Evolutionary conservation across 2,329 filamentous ascomycete species (phyloP).

Genomic region (Cadophora sp.): DNA sequence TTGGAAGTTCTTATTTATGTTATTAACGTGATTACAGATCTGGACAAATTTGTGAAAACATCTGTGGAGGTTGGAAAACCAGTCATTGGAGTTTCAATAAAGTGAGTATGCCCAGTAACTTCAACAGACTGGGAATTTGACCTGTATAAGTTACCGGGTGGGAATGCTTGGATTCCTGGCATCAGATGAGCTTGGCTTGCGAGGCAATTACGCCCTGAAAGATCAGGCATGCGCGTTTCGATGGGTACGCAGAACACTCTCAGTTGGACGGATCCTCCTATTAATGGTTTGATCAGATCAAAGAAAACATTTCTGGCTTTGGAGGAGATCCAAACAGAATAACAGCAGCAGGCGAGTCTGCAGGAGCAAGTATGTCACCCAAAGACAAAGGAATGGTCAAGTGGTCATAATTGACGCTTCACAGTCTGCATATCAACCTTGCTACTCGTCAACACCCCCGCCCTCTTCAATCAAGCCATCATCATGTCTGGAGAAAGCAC

Average conservation of each 20-base stretch:
- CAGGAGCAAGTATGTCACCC: constrained; percentile 30
- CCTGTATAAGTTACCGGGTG: constrained; percentile 35
- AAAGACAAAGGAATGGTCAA: neutral
- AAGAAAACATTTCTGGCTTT: constrained; percentile 43
- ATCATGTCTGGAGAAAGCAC: constrained; percentile 34
- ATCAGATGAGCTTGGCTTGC: constrained; percentile 23
- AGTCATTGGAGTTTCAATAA: constrained; percentile 34
- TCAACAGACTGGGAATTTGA: no score
- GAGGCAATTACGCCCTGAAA: constrained; percentile 32
- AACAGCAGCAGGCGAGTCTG: constrained; percentile 50
- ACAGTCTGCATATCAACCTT: constrained; percentile 28
- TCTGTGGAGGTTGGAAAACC: constrained; percentile 29
- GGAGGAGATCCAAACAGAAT: constrained; percentile 42
- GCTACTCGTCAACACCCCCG: constrained; percentile 17
- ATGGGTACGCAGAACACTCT: constrained; percentile 37
- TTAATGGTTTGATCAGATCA: constrained; percentile 11
- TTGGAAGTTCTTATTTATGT: neutral
- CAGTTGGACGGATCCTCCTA: neutral
- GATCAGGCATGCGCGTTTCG: constrained; percentile 34
- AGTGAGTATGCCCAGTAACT: no score
- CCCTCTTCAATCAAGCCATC: constrained; percentile 29
- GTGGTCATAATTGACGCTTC: neutral
- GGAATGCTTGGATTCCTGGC: constrained; percentile 32
- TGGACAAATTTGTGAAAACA: constrained; percentile 21
- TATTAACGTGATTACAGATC: constrained; percentile 15